Evolutionary conservation across 495 filamentous ascomycete species (phyloP).

Genomic region (Hyaloscypha variabilis): DNA sequence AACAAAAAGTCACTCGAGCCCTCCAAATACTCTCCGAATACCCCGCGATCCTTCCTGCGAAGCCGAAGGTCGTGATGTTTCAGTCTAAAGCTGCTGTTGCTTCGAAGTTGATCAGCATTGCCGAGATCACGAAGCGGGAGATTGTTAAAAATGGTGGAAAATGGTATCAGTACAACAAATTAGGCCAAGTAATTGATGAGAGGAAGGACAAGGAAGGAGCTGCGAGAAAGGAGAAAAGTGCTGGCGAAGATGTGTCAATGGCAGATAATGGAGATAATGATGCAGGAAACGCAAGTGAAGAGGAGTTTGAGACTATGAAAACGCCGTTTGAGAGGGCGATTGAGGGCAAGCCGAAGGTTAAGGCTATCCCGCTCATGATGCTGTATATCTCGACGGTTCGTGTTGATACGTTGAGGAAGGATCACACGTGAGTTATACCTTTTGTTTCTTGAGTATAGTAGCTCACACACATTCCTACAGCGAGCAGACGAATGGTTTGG

Average conservation of each 20-base stretch:
- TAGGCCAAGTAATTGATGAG: conserved; percentile 41
- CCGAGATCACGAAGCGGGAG: conserved; percentile 65
- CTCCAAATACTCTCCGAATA: conserved; percentile 43
- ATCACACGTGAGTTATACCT: conserved; percentile 45
- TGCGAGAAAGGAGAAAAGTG: conserved; percentile 51
- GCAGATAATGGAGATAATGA: conserved; percentile 15
- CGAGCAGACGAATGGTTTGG: conserved; percentile 32
- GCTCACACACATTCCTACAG: conserved; percentile 12
- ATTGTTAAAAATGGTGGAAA: conserved; percentile 50
- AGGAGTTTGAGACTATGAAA: conserved; percentile 55
- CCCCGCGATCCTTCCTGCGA: conserved; percentile 32
- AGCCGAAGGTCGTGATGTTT: conserved; percentile 44
- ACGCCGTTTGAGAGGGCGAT: conserved; percentile 47
- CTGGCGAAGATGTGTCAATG: background rate
- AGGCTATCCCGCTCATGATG: conserved; percentile 47
- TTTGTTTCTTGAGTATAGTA: background rate
- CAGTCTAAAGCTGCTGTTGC: conserved; percentile 53
- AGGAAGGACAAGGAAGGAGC: conserved; percentile 2
- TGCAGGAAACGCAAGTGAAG: conserved; percentile 33
- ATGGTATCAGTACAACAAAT: conserved; percentile 65
- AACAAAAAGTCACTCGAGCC: conserved; percentile 50
- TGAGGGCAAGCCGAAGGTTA: conserved; percentile 26
- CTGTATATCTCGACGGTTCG: conserved; percentile 60
- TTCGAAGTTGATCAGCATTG: conserved; percentile 64
- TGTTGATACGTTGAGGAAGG: conserved; percentile 51